Base-by-base conservation (phyloP, 768 basidiomycete species). In the Albatrellus ellisii region DNA sequence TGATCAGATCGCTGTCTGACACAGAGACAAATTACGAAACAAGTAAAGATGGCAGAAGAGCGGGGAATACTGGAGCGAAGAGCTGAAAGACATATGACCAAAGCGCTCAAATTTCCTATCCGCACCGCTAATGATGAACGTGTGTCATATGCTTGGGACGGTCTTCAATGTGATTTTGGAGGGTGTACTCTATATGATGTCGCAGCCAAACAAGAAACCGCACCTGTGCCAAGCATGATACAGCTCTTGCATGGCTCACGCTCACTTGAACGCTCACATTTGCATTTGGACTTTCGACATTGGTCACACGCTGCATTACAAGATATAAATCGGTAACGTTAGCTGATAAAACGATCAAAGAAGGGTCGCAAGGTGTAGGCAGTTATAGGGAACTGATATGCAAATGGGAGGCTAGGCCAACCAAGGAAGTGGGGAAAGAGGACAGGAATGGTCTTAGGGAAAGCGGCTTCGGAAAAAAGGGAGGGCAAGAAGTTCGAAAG, bases 211-310 rank as follows among this genome's bases (percentile, higher is more conserved):
- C 17, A 25, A n/a, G 15, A 27, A 29, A 18, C 62, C 72, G 64
- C 51, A 87, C 86, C 58, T 26, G 79, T 83, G 37, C 73, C 73
- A 14, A 84, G 67, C 67, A 81, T 69, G 29, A 77, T 62, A 56
- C 86, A 90, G 52, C 73, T 83, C 55, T 79, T 78, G 63, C 86
- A 90, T 15, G 78, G 73, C 45, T 79, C 73, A 28, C 63, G 69
- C 26, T 70, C 65, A 10, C 62, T 60, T 8, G 71, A 46, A 26
- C 82, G 75, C 60, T 88, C 87, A 59, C 87, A 89, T 61, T 88
- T 88, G 54, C 77, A 82, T 49, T 66, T 68, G 45, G 59, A 59
- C 59, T 89, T 89, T 43, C 86, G 73, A 58, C 87, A 89, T 54
- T 88, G 84, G 60, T 89, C 86, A 62, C 86, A 90, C 18, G 87